Percentiles rank a stretch among this genome's conserved stretches.
Conservation (phyloP, 441 rosid species). For the Erodium texanum region DNA sequence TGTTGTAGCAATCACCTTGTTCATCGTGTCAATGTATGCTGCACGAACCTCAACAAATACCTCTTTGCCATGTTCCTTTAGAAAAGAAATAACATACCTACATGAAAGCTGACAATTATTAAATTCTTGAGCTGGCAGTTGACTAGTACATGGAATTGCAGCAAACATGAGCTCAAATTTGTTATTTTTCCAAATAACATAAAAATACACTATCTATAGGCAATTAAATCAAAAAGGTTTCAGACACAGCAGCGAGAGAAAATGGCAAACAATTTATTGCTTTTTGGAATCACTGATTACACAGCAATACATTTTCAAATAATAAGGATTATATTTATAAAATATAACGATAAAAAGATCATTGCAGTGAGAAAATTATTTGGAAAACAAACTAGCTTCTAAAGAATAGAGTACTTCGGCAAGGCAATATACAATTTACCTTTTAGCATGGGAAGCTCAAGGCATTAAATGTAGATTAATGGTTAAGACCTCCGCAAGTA, state of each 20-base stretch:
- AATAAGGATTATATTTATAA: no score
- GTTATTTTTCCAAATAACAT: neutral
- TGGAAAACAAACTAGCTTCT: no score
- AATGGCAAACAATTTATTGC: no score
- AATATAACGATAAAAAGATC: no score
- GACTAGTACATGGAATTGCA: neutral
- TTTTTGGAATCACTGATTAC: no score
- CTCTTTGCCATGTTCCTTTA: constrained; percentile 92
- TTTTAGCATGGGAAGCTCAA: no score
- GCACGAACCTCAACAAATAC: constrained; percentile 82
- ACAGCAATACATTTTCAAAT: no score
- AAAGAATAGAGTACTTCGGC: no score
- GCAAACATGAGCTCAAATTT: constrained; percentile 2
- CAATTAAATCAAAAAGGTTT: neutral
- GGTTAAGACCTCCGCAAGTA: neutral
- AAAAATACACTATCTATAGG: neutral
- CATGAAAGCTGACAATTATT: constrained; percentile 8
- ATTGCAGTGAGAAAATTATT: no score
- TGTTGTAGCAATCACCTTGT: constrained; percentile 51
- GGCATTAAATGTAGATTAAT: no score
- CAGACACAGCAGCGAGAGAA: no score
- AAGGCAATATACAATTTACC: no score
- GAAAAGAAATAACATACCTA: constrained; percentile 82
- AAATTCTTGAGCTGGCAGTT: neutral
- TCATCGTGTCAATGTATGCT: constrained; percentile 96